These are phyloP conservation scores for Lepidium didymum DNA, from an alignment of 345 rosid genomes.

Conservation along the genomic window DNA sequence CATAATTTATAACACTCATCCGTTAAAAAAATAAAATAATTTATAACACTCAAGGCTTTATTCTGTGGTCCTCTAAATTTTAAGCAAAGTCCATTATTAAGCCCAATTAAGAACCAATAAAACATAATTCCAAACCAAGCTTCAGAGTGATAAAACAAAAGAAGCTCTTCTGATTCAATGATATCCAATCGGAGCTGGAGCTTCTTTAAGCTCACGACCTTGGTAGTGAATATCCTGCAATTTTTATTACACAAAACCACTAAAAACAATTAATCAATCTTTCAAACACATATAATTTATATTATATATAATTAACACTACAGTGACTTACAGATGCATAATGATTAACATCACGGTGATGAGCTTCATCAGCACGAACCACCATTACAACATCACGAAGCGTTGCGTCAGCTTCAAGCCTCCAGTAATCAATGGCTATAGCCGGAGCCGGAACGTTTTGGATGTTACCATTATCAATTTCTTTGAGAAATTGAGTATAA, in stretches of 20 bases:
- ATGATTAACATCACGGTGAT: slow-evolving; percentile 80
- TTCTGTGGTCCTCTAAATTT: neutral
- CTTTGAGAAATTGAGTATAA: slow-evolving; percentile 72
- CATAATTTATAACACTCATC: no score
- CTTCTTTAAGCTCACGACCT: slow-evolving; percentile 57
- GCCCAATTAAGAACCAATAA: neutral
- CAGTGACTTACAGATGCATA: slow-evolving; percentile 52
- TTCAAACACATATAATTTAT: neutral
- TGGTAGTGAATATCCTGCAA: slow-evolving; percentile 61
- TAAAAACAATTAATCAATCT: neutral
- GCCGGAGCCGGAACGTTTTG: slow-evolving; percentile 69
- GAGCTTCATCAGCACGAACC: slow-evolving; percentile 75
- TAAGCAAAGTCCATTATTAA: neutral
- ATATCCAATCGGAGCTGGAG: slow-evolving; percentile 64
- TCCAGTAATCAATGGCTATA: slow-evolving; percentile 75
- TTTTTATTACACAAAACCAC: neutral
- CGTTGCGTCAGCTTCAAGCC: slow-evolving; percentile 43
- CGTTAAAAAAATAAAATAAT: no score
- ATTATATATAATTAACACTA: neutral
- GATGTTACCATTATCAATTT: slow-evolving; percentile 61
- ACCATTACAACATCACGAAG: slow-evolving; percentile 68
- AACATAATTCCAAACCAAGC: neutral
- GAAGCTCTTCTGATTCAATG: slow-evolving; percentile 28
- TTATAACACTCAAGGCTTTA: neutral
- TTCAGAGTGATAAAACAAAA: neutral